Conservation (phyloP, 495 filamentous ascomycete genomes). For the Bacidia gigantensis region DNA sequence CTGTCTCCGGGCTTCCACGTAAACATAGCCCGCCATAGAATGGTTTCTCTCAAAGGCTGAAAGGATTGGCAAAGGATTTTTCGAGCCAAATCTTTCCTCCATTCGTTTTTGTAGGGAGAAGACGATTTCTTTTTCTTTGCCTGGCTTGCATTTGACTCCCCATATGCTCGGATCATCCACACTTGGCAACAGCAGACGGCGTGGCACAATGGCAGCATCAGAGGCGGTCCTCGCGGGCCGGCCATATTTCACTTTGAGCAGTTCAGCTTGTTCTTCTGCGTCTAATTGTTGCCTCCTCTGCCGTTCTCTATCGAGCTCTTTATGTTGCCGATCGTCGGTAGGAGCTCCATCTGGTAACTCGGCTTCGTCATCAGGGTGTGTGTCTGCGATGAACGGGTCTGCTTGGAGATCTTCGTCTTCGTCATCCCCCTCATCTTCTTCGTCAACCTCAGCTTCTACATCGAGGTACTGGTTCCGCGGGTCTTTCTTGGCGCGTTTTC, state of each 20-base stretch:
- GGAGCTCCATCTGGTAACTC: constrained; percentile 69
- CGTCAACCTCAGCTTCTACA: constrained; percentile 92
- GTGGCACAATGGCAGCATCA: constrained; percentile 59
- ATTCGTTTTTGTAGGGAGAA: constrained; percentile 76
- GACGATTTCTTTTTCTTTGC: constrained; percentile 86
- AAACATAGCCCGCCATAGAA: constrained; percentile 85
- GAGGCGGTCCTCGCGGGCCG: constrained; percentile 43
- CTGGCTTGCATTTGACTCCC: constrained; percentile 83
- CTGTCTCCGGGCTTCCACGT: constrained; percentile 78
- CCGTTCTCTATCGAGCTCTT: constrained; percentile 84
- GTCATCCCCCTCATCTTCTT: constrained; percentile 84
- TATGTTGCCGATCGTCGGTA: constrained; percentile 78
- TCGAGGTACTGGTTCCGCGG: constrained; percentile 75
- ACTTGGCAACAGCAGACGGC: constrained; percentile 76
- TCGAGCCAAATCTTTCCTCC: constrained; percentile 58
- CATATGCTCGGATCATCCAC: constrained; percentile 94
- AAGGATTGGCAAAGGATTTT: constrained; percentile 63
- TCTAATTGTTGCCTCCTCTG: constrained; percentile 75
- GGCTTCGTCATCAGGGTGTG: constrained; percentile 77
- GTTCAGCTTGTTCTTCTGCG: constrained; percentile 82
- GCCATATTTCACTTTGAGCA: constrained; percentile 73
- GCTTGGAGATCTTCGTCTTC: constrained; percentile 75
- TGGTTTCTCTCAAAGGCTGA: constrained; percentile 82
- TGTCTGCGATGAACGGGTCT: constrained; percentile 71
- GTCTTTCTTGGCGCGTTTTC: constrained; percentile 59